Base-by-base conservation (phyloP, 2,329 filamentous ascomycete genomes). In the Parastagonospora avenae region DNA sequence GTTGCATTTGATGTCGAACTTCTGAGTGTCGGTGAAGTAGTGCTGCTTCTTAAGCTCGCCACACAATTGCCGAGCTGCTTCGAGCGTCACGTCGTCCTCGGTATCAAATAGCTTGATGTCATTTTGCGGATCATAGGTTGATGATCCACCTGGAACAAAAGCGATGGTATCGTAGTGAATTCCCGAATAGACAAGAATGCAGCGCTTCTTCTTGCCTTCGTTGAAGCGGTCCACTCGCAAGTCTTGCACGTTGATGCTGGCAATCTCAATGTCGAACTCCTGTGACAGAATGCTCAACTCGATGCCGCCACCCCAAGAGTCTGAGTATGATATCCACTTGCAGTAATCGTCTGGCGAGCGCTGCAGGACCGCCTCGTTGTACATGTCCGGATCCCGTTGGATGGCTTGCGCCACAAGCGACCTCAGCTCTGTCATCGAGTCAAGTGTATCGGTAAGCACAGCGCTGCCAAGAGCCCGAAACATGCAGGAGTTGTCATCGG, bases 121-220 rank as follows among this genome's bases (percentile, higher is more conserved):
- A 57, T 87, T 84, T 24, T 94, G 89, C 0, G 90, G 85, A 7
- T 87, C 84, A 9, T 84, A 77, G 40, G 85, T 59, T 75, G 81
- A 56, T 80, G 82, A 16, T 80, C 85, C 33, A 82, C 85, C 14
- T 0, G 72, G 71, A 4, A 85, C 87, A 59, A 96, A 85, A 1
- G 90, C 91, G 52, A 97, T 87, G 6, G 90, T 88, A 73, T 97
- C 93, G 75, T 97, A 97, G 72, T 97, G 92, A 43, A 97, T 94
- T 2, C 92, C 92, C 0, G 89, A 93, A 74, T 96, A 97, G 0
- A 96, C 87, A 19, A 97, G 78, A 24, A 96, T 85, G 66, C 90
- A 92, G 6, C 91, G 82, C 35, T 82, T 83, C 30, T 77, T 72
- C 46, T 53, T 48, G 1, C 85, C 85, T 67, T 94, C 90, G 59